Evolutionary conservation across 2,329 filamentous ascomycete species (phyloP), one percentile per base, ranked within the genome.

Genomic region (Didymella sp.): DNA sequence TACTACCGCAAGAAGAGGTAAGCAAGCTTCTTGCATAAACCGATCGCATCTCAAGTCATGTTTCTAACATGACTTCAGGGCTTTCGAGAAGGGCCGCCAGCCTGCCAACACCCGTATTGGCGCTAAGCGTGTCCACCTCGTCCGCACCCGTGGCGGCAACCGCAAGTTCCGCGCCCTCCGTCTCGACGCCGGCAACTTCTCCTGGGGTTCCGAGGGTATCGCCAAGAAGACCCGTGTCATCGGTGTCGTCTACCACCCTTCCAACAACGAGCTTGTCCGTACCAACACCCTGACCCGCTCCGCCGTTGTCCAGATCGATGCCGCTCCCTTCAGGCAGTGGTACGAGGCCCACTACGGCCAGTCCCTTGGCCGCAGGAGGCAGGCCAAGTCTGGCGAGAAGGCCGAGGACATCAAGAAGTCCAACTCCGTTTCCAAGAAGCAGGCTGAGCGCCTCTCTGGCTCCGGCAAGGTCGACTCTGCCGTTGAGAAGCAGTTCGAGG

Each of bases 241-340:
- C 81, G 92, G 86, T 77, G 96, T 99, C 84, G 90, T 89, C 80
- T 99, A 92, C 91, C 96, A 99, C 85, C 96, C 95, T 66, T 97
- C 94, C 81, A 99, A 99, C 93, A 99, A 99, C 92, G 95, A 99
- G 86, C 88, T 99, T 75, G 93, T 99, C 86, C 95, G 95, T 79
- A 99, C 95, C 83, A 99, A 99, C 90, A 98, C 95, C 85, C 88
- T 99, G 81, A 99, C 95, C 87, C 96, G 93, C 85, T 92, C 92
- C 79, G 95, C 95, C 84, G 91, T 99, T 78, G 91, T 99, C 81
- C 95, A 99, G 87, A 85, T 99, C 83, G 95, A 99, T 82, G 95
- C 96, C 76, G 92, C 95, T 67, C 95, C 95, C 73, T 99, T 99
- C 91, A 88, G 95, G 81, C 94, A 98, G 85, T 99, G 95, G 95